Evolutionary conservation across 73 alveolate species (phyloP).

Genomic region (Paraurostyla sp.): DNA sequence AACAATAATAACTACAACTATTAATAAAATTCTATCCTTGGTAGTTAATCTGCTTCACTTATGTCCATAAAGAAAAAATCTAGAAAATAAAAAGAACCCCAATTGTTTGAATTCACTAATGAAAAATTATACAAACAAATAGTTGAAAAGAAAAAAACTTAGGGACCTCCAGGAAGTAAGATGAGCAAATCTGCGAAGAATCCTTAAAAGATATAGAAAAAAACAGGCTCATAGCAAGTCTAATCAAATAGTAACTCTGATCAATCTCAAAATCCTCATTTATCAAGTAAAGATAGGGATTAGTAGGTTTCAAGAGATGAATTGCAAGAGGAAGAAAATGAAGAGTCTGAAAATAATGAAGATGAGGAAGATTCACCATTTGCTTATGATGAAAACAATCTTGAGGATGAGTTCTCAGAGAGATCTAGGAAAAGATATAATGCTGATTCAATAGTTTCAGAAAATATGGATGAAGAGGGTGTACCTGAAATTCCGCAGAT

Average conservation of each 20-base stretch:
- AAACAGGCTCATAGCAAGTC: not conserved
- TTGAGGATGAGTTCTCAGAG: not conserved
- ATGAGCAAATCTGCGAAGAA: too few relatives aligned
- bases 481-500: not conserved
- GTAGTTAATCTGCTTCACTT: too few relatives aligned
- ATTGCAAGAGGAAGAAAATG: not conserved
- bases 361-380: constrained; percentile 25
- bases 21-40: not conserved
- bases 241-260: not conserved
- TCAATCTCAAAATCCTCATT: not conserved
- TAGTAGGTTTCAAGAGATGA: not conserved
- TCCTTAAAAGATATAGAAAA: not conserved
- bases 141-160: constrained; percentile 24
- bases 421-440: not conserved
- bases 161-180: too few relatives aligned
- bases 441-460: not conserved
- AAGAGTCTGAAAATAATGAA: not conserved
- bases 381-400: not conserved
- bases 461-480: constrained; percentile 29
- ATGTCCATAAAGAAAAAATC: constrained; percentile 23
- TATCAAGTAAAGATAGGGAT: not conserved
- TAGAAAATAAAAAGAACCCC: not conserved
- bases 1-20: not conserved
- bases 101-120: constrained; percentile 27
- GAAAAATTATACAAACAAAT: constrained; percentile 31